Percentiles rank a stretch among this genome's conserved stretches.
Evolutionary conservation across 2,329 filamentous ascomycete genomes (phyloP).

Genomic region (Calcarisporium arbuscula): DNA sequence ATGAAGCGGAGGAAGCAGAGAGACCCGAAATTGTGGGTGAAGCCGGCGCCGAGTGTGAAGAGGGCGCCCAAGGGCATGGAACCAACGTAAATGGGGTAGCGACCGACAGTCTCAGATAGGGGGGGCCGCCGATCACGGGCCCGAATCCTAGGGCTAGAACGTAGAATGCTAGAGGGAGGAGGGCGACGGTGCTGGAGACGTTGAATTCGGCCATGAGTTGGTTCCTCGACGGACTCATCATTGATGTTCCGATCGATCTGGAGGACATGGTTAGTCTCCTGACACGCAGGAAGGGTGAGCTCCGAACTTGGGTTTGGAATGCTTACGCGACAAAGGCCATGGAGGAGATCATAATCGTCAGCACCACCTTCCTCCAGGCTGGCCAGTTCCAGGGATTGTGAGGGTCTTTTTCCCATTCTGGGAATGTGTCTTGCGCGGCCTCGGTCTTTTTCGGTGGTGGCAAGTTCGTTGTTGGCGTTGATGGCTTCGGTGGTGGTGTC

Average conservation of each 20-base stretch:
- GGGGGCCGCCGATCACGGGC: conserved; percentile 53
- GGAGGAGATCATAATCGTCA: conserved; percentile 29
- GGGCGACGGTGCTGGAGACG: conserved; percentile 46
- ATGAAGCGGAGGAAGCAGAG: conserved; percentile 51
- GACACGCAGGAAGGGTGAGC: conserved; percentile 7
- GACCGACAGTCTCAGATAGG: conserved; percentile 51
- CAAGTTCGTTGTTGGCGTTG: too few species aligned
- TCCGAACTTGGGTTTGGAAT: neutral
- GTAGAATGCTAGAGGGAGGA: conserved; percentile 55
- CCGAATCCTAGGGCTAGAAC: conserved; percentile 54
- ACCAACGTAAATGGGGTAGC: conserved; percentile 44
- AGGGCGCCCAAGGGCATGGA: conserved; percentile 41
- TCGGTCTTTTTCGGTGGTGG: too few species aligned
- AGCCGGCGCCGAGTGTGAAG: conserved; percentile 50
- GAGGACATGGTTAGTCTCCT: neutral
- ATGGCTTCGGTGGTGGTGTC: too few species aligned
- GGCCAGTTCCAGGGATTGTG: conserved; percentile 47
- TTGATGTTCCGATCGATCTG: conserved; percentile 48
- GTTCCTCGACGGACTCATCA: conserved; percentile 41
- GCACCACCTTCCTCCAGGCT: conserved; percentile 29
- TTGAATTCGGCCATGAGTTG: conserved; percentile 47
- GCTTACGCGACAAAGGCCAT: conserved; percentile 36
- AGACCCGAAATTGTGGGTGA: conserved; percentile 42
- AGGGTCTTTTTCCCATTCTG: conserved; percentile 7
- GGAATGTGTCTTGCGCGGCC: too few species aligned